These are phyloP conservation scores for Phlegmacium glaucopus DNA, from an alignment of 768 basidiomycete species.

Conservation along the genomic window DNA sequence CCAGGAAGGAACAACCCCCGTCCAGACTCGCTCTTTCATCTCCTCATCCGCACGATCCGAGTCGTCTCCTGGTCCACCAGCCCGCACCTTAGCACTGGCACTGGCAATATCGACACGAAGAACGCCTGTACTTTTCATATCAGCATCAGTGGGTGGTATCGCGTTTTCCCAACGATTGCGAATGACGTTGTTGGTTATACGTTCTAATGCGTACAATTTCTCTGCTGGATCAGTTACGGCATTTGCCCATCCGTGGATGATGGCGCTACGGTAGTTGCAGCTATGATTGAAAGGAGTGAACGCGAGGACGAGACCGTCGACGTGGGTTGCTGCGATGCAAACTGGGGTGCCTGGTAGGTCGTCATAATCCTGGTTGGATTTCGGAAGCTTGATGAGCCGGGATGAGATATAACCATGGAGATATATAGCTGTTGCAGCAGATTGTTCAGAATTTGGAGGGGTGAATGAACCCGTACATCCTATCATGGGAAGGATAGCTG, in stretches of 20 bases:
- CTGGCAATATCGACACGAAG: conserved; percentile 24
- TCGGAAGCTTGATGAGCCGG: conserved; percentile 18
- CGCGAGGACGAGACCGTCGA: conserved; percentile 26
- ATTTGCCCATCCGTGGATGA: conserved; percentile 22
- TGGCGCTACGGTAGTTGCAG: conserved; percentile 25
- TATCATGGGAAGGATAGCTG: conserved; percentile 24
- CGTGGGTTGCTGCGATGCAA: conserved; percentile 22
- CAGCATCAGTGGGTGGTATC: conserved; percentile 22
- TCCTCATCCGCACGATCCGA: conserved; percentile 17
- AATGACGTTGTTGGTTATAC: conserved; percentile 22
- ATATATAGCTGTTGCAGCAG: conserved; percentile 16
- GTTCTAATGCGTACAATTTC: conserved; percentile 20
- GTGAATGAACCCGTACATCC: conserved; percentile 20
- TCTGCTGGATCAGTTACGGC: conserved; percentile 17
- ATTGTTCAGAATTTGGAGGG: background rate
- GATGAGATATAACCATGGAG: conserved; percentile 21
- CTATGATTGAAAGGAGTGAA: conserved; percentile 26
- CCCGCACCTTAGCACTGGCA: conserved; percentile 25
- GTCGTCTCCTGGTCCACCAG: conserved; percentile 17
- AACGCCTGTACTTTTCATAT: conserved; percentile 21
- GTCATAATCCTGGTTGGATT: conserved; percentile 3
- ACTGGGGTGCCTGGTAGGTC: conserved; percentile 19
- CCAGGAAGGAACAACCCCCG: conserved; percentile 18
- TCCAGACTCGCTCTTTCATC: conserved; percentile 19
- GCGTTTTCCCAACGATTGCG: conserved; percentile 21